Percentiles rank a stretch among this genome's conserved stretches.
Evolutionary conservation across 1,284 basidiomycete species (phyloP).

Genomic region (Baeospora myosura): DNA sequence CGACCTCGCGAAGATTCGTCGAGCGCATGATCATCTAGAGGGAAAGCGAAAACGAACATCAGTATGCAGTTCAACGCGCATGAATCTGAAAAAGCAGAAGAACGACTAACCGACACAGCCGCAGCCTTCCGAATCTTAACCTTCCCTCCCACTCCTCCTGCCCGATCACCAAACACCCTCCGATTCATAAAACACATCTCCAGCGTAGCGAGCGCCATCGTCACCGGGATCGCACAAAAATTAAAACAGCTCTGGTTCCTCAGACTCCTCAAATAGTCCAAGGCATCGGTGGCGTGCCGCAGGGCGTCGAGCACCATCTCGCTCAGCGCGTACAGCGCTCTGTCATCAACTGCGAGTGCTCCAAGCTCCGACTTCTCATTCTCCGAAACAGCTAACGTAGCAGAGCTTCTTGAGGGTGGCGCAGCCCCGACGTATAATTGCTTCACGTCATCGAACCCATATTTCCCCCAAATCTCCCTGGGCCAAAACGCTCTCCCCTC

Average conservation of each 20-base stretch:
- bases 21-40: slow-evolving; percentile 81
- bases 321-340: slow-evolving; percentile 74
- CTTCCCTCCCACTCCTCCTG: slow-evolving; percentile 74
- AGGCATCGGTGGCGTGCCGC: slow-evolving; percentile 73
- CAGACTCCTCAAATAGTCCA: slow-evolving; percentile 86
- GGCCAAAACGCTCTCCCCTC: slow-evolving; percentile 94
- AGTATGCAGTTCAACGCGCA: too few relatives aligned
- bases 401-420: too few relatives aligned
- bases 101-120: slow-evolving; percentile 62
- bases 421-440: too few relatives aligned
- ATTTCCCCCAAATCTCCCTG: slow-evolving; percentile 76
- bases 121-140: slow-evolving; percentile 94
- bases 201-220: slow-evolving; percentile 95
- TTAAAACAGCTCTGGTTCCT: slow-evolving; percentile 92
- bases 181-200: slow-evolving; percentile 91
- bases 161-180: slow-evolving; percentile 67
- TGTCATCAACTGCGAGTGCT: too few relatives aligned
- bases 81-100: background rate
- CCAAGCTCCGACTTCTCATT: background rate
- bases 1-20: slow-evolving; percentile 89
- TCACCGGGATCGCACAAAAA: slow-evolving; percentile 92
- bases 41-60: background rate
- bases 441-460: slow-evolving; percentile 59
- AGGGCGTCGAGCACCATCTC: slow-evolving; percentile 89
- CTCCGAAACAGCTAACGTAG: background rate